Conservation (phyloP, 331 rosid species). For the Pyracantha coccinea region DNA sequence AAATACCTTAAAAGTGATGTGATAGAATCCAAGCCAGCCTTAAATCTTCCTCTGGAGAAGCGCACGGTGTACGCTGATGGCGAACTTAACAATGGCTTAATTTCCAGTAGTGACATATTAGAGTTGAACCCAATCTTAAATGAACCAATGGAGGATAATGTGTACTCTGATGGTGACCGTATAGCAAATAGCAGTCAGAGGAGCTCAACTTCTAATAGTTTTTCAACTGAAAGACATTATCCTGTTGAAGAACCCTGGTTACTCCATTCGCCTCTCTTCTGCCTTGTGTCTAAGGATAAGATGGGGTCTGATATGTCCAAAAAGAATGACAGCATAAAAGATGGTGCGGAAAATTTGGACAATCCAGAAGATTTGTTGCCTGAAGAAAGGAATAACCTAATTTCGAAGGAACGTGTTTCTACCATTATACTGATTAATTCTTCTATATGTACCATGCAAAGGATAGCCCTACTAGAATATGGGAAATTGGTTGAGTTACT, state of each 20-base stretch:
- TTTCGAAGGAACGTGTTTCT: constrained; percentile 49
- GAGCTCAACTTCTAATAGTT: constrained; percentile 29
- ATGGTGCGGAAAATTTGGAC: constrained; percentile 31
- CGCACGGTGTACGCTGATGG: constrained; percentile 9
- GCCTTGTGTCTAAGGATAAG: constrained; percentile 29
- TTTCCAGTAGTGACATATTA: constrained; percentile 30
- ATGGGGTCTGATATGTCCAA: constrained; percentile 30
- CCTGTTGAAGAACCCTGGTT: constrained; percentile 97
- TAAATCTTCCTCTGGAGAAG: constrained; percentile 19
- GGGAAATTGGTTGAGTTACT: constrained; percentile 74
- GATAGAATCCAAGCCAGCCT: constrained; percentile 22
- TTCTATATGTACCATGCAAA: constrained; percentile 97
- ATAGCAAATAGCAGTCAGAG: constrained; percentile 6
- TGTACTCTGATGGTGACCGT: constrained; percentile 28
- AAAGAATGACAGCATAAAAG: constrained; percentile 25
- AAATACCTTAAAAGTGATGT: constrained; percentile 36
- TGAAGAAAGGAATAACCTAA: constrained; percentile 38
- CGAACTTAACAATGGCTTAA: constrained; percentile 34
- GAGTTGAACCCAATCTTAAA: constrained; percentile 24
- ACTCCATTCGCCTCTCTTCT: constrained; percentile 25
- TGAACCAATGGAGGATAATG: constrained; percentile 13
- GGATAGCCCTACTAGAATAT: constrained; percentile 88
- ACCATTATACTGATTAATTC: constrained; percentile 73
- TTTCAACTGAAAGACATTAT: constrained; percentile 40
- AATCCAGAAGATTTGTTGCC: constrained; percentile 38